phyloP scores from a whole-genome alignment of 495 filamentous ascomycete genomes.

The Glonium stellatum region DNA sequence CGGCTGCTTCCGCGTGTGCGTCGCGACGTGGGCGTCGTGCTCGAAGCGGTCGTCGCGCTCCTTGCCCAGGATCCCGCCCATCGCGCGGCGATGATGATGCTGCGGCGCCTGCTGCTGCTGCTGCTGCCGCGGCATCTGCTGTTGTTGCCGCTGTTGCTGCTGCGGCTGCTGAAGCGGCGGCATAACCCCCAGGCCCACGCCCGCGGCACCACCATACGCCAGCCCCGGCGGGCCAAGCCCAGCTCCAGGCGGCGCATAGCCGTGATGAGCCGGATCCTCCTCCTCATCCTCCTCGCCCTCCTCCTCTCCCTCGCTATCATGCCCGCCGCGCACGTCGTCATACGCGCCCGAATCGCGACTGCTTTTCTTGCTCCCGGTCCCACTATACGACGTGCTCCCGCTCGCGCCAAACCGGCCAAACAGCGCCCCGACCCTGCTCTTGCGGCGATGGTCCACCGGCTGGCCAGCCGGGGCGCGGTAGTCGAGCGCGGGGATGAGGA shows the following conservation, averaged over 20 bases:
- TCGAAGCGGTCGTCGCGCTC: slow-evolving; percentile 16
- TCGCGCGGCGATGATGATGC: slow-evolving; percentile 11
- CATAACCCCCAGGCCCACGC: neutral
- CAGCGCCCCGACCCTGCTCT: slow-evolving; percentile 13
- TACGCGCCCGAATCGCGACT: slow-evolving; percentile 16
- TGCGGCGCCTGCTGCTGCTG: slow-evolving; percentile 2
- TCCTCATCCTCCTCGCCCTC: slow-evolving; percentile 7
- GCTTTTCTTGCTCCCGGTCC: neutral
- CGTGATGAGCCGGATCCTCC: slow-evolving; percentile 18
- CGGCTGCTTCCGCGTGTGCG: neutral
- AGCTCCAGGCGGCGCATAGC: neutral
- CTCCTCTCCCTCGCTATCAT: slow-evolving; percentile 5
- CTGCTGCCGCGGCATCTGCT: neutral
- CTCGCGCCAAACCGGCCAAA: slow-evolving; percentile 12
- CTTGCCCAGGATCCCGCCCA: slow-evolving; percentile 26
- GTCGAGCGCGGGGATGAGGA: slow-evolving; percentile 71
- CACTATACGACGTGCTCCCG: neutral
- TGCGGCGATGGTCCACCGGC: slow-evolving; percentile 2
- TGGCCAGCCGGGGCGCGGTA: slow-evolving; percentile 36
- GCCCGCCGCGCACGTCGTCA: slow-evolving; percentile 17
- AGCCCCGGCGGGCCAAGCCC: neutral
- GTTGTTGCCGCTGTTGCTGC: neutral
- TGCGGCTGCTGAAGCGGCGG: too few species aligned
- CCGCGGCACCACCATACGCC: neutral
- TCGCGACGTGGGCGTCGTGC: slow-evolving; percentile 17